Conservation (phyloP, 805 yeast genomes). For the Yarrowia keelungensis region DNA sequence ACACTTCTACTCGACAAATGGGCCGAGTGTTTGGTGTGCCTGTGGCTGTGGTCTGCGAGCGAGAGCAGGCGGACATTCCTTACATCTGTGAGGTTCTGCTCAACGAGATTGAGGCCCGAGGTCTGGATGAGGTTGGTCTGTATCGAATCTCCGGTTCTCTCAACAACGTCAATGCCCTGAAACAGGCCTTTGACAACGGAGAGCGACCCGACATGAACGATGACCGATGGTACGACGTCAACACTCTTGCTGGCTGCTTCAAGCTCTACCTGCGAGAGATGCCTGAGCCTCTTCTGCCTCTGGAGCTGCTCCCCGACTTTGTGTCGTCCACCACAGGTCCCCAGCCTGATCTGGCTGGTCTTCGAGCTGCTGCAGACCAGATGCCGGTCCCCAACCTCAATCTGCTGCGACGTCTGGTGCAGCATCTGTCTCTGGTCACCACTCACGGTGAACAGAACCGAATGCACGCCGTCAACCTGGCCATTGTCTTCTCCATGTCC, state of each 20-base stretch:
- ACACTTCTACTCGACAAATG: constrained; percentile 42
- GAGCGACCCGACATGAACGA: constrained; percentile 56
- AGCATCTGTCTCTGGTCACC: constrained; percentile 74
- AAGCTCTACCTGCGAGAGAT: constrained; percentile 83
- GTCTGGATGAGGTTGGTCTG: constrained; percentile 88
- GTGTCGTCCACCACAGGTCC: constrained; percentile 46
- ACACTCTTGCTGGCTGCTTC: constrained; percentile 87
- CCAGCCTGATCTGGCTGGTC: constrained; percentile 40
- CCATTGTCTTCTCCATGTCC: constrained; percentile 83
- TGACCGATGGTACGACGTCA: constrained; percentile 75
- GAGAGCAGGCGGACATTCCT: constrained; percentile 72
- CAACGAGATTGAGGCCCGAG: constrained; percentile 81
- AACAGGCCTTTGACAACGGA: constrained; percentile 62
- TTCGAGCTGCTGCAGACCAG: constrained; percentile 45
- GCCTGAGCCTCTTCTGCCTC: constrained; percentile 82
- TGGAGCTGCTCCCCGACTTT: constrained; percentile 67
- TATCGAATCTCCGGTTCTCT: constrained; percentile 77
- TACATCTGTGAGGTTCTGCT: constrained; percentile 68
- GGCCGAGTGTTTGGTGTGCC: constrained; percentile 87
- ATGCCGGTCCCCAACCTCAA: constrained; percentile 73
- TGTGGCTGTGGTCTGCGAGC: constrained; percentile 70
- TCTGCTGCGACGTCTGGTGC: constrained; percentile 68
- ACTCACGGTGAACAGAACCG: constrained; percentile 71
- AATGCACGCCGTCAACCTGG: constrained; percentile 89
- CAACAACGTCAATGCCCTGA: constrained; percentile 62